Evolutionary conservation across 495 filamentous ascomycete species (phyloP).

Genomic region (Penicillium angulare): DNA sequence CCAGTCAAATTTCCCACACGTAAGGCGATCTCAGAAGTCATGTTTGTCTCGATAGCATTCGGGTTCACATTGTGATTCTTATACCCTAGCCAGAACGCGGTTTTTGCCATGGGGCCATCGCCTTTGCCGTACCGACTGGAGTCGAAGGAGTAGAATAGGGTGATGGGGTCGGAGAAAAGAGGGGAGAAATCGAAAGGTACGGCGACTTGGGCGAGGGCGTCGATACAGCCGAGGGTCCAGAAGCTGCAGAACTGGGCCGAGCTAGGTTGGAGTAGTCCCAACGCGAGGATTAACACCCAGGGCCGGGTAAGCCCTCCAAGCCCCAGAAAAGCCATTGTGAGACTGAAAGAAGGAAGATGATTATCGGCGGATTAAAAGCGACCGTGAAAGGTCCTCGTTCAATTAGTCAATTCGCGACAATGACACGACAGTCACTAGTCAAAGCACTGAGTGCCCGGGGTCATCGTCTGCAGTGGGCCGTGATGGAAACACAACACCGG

Average conservation of each 20-base stretch:
- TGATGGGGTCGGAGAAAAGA: slow-evolving; percentile 37
- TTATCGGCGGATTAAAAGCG: slow-evolving; percentile 17
- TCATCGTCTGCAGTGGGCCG: neutral
- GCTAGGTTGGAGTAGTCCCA: slow-evolving; percentile 17
- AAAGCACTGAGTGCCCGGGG: neutral
- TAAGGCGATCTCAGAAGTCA: slow-evolving; percentile 40
- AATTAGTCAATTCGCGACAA: no score
- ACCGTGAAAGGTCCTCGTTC: slow-evolving; percentile 21
- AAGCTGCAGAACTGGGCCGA: slow-evolving; percentile 41
- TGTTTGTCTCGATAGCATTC: slow-evolving; percentile 33
- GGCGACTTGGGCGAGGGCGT: slow-evolving; percentile 43
- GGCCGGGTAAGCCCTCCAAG: slow-evolving; percentile 14
- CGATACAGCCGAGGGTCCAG: slow-evolving; percentile 40
- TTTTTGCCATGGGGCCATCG: slow-evolving; percentile 40
- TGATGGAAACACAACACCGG: neutral
- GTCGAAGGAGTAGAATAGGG: slow-evolving; percentile 43
- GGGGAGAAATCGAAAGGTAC: slow-evolving; percentile 37
- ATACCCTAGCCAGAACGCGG: slow-evolving; percentile 42
- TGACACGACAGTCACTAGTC: neutral
- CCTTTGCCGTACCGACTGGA: slow-evolving; percentile 32
- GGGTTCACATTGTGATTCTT: slow-evolving; percentile 29
- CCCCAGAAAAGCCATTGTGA: slow-evolving; percentile 20
- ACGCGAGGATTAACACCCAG: slow-evolving; percentile 18
- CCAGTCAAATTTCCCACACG: slow-evolving; percentile 44
- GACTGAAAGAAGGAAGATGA: slow-evolving; percentile 2